These are phyloP conservation scores for Talaromyces sp. DNA, from an alignment of 2,329 filamentous ascomycete genomes.

Conservation along the genomic window DNA sequence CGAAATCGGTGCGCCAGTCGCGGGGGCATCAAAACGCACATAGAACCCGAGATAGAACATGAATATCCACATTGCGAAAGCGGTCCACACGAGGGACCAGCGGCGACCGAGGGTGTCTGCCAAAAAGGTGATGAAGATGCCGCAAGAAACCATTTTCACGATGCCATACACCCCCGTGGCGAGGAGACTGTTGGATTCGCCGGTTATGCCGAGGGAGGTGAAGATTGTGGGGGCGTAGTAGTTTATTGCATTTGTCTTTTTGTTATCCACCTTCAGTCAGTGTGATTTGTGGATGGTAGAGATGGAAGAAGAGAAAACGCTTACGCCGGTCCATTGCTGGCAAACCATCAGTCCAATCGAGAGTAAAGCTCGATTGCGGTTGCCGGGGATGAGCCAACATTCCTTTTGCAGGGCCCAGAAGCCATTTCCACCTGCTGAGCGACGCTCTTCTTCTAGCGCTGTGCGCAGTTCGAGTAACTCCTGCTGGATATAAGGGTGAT, in stretches of 20 bases:
- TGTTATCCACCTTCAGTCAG: constrained; percentile 19
- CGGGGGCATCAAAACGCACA: constrained; percentile 33
- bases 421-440: constrained; percentile 24
- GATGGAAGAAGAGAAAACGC: constrained; percentile 66
- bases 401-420: constrained; percentile 35
- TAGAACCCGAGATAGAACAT: constrained; percentile 22
- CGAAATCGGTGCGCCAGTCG: constrained; percentile 51
- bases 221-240: constrained; percentile 63
- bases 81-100: constrained; percentile 44
- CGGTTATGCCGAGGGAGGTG: constrained; percentile 48
- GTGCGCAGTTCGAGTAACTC: constrained; percentile 48
- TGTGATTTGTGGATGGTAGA: constrained; percentile 44
- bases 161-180: constrained; percentile 56
- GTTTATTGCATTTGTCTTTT: constrained; percentile 55
- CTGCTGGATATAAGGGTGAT: constrained; percentile 51
- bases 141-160: constrained; percentile 67
- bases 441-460: background rate
- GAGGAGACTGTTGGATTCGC: constrained; percentile 47
- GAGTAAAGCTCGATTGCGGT: constrained; percentile 5
- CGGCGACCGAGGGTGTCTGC: constrained; percentile 48
- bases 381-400: constrained; percentile 21
- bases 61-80: constrained; percentile 55
- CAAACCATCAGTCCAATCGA: constrained; percentile 55
- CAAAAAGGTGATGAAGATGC: constrained; percentile 56
- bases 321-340: constrained; percentile 51